Evolutionary conservation across 1,139 yeast species (phyloP).

Genomic region (Candida frijolesensis): DNA sequence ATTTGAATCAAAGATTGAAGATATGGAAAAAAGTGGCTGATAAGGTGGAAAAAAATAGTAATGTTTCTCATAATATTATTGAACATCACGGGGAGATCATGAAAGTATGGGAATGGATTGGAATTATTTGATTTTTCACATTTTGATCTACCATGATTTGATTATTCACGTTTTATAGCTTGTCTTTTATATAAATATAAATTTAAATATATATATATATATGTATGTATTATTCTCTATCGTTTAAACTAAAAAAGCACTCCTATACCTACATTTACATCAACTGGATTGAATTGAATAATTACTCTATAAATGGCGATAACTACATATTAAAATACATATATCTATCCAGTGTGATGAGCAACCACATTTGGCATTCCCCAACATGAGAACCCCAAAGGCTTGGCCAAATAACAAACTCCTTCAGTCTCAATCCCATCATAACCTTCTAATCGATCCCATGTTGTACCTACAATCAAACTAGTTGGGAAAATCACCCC

Average conservation of each 20-base stretch:
- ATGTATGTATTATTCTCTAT: background rate
- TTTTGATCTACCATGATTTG: constrained; percentile 12
- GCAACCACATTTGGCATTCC: constrained; percentile 43
- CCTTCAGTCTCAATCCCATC: constrained; percentile 57
- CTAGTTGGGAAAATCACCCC: constrained; percentile 47
- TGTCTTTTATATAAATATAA: background rate
- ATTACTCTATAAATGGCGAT: background rate
- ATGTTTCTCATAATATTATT: constrained; percentile 58
- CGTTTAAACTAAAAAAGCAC: background rate
- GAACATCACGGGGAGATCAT: constrained; percentile 86
- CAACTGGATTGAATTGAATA: no score
- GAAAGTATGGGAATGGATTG: constrained; percentile 90
- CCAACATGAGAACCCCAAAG: constrained; percentile 45
- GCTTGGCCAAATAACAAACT: constrained; percentile 45
- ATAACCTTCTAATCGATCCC: constrained; percentile 49
- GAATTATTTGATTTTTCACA: constrained; percentile 24
- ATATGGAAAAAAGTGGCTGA: constrained; percentile 68
- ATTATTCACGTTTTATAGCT: background rate
- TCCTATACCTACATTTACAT: no score
- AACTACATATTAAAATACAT: background rate
- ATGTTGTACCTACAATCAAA: constrained; percentile 45
- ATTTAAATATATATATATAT: background rate
- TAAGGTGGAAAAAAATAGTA: constrained; percentile 66
- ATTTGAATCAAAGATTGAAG: constrained; percentile 43
- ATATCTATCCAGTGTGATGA: constrained; percentile 15